These are phyloP conservation scores for Solanum hybrid DNA, from an alignment of 305 asterid genomes.

Conservation along the genomic window DNA sequence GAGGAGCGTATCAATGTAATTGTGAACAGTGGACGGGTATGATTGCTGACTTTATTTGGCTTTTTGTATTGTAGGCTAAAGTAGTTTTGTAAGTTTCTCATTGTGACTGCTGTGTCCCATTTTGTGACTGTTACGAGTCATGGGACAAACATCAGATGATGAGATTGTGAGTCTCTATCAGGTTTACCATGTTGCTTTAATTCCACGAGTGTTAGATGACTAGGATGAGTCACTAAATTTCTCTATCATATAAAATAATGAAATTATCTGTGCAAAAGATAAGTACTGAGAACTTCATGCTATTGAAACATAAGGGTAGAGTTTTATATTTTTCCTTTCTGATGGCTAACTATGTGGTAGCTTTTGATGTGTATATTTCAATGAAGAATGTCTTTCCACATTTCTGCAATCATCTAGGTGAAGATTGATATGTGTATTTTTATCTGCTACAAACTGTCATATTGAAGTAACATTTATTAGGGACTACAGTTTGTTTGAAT, in stretches of 20 bases:
- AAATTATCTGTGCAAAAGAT: background rate
- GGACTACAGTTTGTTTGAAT: background rate
- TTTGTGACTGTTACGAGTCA: background rate
- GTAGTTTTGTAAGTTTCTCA: background rate
- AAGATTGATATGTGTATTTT: background rate
- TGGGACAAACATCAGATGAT: background rate
- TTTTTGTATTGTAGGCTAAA: background rate
- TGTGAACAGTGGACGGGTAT: conserved; percentile 67
- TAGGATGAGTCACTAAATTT: background rate
- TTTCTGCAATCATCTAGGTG: background rate
- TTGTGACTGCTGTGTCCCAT: background rate
- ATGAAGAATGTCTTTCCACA: background rate
- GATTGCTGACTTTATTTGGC: background rate
- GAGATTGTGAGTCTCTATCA: background rate
- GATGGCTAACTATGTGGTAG: background rate
- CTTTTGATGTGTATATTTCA: background rate
- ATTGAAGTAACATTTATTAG: background rate
- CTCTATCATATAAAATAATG: background rate
- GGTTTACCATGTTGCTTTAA: background rate
- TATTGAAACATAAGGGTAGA: background rate
- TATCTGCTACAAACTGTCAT: background rate
- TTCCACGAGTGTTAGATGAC: background rate
- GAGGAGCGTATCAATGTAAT: conserved; percentile 64
- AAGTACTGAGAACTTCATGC: background rate
- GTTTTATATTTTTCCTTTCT: background rate